phyloP scores from a whole-genome alignment of 2,329 filamentous ascomycete genomes.

The Xylaria sp. region DNA sequence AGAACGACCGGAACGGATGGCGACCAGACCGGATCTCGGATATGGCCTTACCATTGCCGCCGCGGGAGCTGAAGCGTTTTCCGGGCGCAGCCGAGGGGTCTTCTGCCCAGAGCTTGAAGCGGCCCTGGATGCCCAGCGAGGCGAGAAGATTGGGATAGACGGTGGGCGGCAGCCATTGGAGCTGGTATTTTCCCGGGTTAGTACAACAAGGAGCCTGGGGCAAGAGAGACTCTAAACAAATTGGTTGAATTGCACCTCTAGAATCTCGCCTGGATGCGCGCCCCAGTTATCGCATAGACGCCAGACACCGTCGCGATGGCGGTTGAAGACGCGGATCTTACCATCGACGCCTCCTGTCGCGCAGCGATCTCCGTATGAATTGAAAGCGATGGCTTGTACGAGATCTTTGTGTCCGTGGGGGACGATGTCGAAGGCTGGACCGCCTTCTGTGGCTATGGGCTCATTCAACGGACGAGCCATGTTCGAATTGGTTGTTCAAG shows the following conservation, averaged over 20 bases:
- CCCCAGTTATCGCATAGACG: conserved; percentile 79
- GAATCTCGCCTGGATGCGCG: conserved; percentile 83
- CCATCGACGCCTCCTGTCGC: conserved; percentile 89
- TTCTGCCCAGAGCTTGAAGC: conserved; percentile 89
- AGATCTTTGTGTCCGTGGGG: conserved; percentile 73
- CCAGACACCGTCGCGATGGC: conserved; percentile 73
- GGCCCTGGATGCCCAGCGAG: conserved; percentile 83
- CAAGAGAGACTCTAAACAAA: neutral
- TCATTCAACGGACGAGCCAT: conserved; percentile 25
- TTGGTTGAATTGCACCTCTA: conserved; percentile 58
- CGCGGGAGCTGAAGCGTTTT: conserved; percentile 69
- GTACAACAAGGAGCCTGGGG: neutral
- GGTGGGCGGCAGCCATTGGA: conserved; percentile 89
- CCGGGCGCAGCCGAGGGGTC: conserved; percentile 76
- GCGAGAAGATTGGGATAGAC: conserved; percentile 81
- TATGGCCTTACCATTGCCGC: conserved; percentile 41
- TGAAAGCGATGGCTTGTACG: conserved; percentile 81
- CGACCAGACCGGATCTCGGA: conserved; percentile 54
- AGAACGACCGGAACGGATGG: conserved; percentile 72
- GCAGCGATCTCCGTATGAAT: conserved; percentile 86
- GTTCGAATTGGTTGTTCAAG: neutral
- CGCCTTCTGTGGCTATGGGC: conserved; percentile 33
- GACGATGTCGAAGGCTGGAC: conserved; percentile 54
- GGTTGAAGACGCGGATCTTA: conserved; percentile 85
- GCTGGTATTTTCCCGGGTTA: conserved; percentile 42